Conservation (phyloP, 177 flowering plant species). For the Vitis hybrid region DNA sequence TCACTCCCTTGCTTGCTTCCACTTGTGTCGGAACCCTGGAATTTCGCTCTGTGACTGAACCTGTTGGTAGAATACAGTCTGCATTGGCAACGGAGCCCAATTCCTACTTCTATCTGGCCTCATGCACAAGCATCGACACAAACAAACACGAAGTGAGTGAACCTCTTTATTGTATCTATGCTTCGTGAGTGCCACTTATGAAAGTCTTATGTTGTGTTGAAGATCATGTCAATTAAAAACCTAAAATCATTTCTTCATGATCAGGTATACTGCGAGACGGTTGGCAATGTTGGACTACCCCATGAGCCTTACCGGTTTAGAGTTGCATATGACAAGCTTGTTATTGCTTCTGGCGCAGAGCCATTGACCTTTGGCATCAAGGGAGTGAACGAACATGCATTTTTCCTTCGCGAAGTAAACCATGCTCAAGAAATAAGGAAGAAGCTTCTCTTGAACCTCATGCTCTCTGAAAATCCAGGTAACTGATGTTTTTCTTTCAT, state of each 20-base stretch:
- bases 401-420: constrained; percentile 80
- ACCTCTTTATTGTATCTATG: neutral
- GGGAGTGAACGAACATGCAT: constrained; percentile 83
- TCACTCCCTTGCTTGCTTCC: constrained; percentile 91
- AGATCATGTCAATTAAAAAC: neutral
- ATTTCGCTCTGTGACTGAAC: constrained; percentile 89
- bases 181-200: neutral
- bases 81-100: constrained; percentile 63
- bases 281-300: constrained; percentile 29
- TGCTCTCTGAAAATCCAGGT: constrained; percentile 87
- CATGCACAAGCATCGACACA: constrained; percentile 61
- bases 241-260: neutral
- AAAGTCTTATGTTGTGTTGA: neutral
- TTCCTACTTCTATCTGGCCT: constrained; percentile 71
- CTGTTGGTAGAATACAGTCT: constrained; percentile 69
- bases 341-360: constrained; percentile 84
- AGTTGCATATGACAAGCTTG: constrained; percentile 90
- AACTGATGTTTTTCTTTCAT: constrained; percentile 2
- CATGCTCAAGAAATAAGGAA: constrained; percentile 89
- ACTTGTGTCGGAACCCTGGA: constrained; percentile 93
- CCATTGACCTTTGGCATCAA: constrained; percentile 81
- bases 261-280: constrained; percentile 80
- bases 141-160: constrained; percentile 71
- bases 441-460: constrained; percentile 79
- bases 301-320: constrained; percentile 54